These are phyloP conservation scores for Marchantia paleacea DNA, from an alignment of 225 moss, liverwort and hornwort species.

Conservation along the genomic window DNA sequence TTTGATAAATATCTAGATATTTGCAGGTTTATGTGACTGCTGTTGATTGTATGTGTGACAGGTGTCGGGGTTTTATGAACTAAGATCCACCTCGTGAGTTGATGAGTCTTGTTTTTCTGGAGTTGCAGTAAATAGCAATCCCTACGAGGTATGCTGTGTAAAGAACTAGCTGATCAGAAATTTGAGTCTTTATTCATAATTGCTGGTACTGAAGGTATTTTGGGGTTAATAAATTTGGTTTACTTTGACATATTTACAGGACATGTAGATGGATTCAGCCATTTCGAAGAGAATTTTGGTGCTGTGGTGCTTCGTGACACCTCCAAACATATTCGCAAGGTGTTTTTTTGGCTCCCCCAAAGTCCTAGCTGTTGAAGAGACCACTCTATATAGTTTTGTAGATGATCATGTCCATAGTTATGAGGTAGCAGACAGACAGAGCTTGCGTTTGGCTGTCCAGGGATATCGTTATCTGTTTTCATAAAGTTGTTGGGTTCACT, in stretches of 20 bases:
- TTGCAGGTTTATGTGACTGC: background rate
- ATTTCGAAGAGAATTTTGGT: background rate
- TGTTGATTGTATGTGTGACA: conserved; percentile 11
- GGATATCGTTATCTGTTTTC: background rate
- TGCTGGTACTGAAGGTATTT: background rate
- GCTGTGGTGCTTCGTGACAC: background rate
- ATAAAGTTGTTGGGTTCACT: background rate
- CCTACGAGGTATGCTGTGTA: background rate
- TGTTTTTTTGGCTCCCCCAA: background rate
- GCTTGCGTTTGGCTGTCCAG: background rate
- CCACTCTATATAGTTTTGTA: background rate
- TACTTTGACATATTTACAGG: background rate
- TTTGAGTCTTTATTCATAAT: background rate
- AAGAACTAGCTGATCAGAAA: background rate
- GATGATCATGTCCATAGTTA: background rate
- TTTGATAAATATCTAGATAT: too few relatives aligned
- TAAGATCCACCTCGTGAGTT: background rate
- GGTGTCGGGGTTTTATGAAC: conserved; percentile 49
- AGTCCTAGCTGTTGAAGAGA: background rate
- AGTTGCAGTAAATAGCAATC: background rate
- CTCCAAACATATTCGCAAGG: background rate
- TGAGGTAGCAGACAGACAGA: background rate
- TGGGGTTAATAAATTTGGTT: background rate
- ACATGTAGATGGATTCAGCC: background rate
- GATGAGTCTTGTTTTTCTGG: background rate